Base-by-base conservation (phyloP, 108 stramenopile genomes). In the Skeletonema potamos region DNA sequence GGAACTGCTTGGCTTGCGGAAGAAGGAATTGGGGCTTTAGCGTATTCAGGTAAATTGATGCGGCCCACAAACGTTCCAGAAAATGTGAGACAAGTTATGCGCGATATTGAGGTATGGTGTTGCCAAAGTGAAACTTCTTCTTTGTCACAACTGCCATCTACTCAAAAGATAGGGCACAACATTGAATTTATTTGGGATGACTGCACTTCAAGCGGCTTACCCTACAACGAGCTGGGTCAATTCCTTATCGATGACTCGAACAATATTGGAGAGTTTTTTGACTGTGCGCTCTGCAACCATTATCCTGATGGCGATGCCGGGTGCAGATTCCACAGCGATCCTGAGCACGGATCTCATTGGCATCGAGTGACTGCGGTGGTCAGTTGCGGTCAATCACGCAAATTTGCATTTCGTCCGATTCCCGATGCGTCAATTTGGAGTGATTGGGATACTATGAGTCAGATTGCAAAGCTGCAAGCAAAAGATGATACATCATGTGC, bases 21-120 rank as follows among this genome's bases (percentile, higher is more conserved):
- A 46, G 62, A 73, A 11, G 87, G 81, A 22, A 86, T 91, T 54
- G 90, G 90, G 11, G 79, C 87, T 1, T 61, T 91, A 46, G 90
- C 90, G 2, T 91, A 91, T 63, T 83, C 82, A 61, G 90, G 89
- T 10, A 90, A 90, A 70, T 72, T 91, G 61, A 91, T 91, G 90
- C 15, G 39, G 41, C 90, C 87, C 3, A 54, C 55, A 26, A 74
- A 66, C 13, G 46, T 91, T 8, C 87, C 90, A 34, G 69, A 64
- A 15, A 17, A 73, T 48, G 83, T 88, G 22, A 32, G 54, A 60
- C 34, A 54, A 11, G 62, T 74, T 6, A 89, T 89, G 89, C 41
- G 85, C 51, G 65, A 62, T 1, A 74, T 86, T 15, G 89, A 89
- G 72, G 60, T 54, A 54, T 61, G 77, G 59, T 62, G 79, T 64